Evolutionary conservation across 495 filamentous ascomycete species (phyloP).

Genomic region (Parathielavia appendiculata): DNA sequence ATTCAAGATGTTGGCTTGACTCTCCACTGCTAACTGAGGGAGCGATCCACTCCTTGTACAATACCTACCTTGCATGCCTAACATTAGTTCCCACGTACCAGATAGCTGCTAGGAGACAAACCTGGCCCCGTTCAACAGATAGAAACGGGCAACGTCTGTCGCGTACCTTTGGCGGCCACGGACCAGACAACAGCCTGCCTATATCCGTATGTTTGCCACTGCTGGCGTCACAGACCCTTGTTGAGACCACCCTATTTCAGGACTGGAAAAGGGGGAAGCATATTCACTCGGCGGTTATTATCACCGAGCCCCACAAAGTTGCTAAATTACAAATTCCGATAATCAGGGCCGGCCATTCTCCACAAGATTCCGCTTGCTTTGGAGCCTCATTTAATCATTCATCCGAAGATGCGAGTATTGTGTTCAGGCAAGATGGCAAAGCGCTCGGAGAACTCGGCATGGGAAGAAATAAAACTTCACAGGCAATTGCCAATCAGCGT

Average conservation of each 20-base stretch:
- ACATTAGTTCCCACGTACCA: too few relatives aligned
- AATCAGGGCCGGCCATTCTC: background rate
- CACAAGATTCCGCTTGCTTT: background rate
- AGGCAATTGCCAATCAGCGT: conserved; percentile 1
- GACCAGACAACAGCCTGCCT: background rate
- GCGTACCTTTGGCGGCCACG: background rate
- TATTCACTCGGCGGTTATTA: background rate
- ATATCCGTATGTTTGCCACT: background rate
- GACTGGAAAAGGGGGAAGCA: background rate
- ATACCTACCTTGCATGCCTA: too few relatives aligned
- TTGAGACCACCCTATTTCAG: background rate
- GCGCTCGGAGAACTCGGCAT: conserved; percentile 5
- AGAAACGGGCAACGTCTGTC: too few relatives aligned
- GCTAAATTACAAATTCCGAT: too few relatives aligned
- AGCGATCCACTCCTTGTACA: too few relatives aligned
- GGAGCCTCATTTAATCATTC: background rate
- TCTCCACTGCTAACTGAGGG: too few relatives aligned
- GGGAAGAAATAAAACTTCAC: background rate
- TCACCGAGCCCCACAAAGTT: too few relatives aligned
- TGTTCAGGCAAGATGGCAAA: too few relatives aligned
- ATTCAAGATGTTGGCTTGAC: too few relatives aligned
- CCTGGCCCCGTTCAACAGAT: too few relatives aligned
- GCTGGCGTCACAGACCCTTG: background rate
- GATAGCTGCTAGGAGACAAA: too few relatives aligned
- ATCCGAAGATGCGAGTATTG: too few relatives aligned